phyloP scores from a whole-genome alignment of 148 eudicot species.

The Nepenthes mirabilis region DNA sequence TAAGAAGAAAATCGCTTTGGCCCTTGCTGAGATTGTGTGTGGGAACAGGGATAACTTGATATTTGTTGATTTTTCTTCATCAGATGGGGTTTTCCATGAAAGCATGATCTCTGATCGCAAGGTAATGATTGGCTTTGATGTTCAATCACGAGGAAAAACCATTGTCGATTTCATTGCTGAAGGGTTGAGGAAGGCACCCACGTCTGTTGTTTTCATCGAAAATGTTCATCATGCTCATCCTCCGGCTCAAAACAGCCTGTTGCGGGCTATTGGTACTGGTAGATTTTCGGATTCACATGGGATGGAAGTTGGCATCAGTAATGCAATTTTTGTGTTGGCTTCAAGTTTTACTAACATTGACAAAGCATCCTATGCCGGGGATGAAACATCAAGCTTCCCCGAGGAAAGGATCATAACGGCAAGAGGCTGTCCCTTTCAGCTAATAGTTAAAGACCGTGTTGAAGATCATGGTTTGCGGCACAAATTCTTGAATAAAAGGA shows the following conservation, averaged over 20 bases:
- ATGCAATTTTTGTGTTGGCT: slow-evolving; percentile 32
- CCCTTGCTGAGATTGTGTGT: slow-evolving; percentile 47
- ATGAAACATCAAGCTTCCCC: slow-evolving; percentile 11
- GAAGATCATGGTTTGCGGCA: too few species aligned
- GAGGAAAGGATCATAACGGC: slow-evolving; percentile 44
- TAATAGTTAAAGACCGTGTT: slow-evolving; percentile 24
- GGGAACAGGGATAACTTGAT: slow-evolving; percentile 35
- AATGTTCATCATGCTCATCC: slow-evolving; percentile 49
- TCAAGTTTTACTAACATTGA: slow-evolving; percentile 12
- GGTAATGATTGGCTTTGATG: slow-evolving; percentile 14
- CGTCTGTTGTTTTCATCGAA: slow-evolving; percentile 58
- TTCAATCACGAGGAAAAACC: slow-evolving; percentile 34
- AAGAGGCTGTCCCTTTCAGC: slow-evolving; percentile 37
- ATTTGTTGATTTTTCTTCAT: slow-evolving; percentile 30
- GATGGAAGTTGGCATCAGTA: slow-evolving; percentile 44
- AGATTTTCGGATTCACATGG: slow-evolving; percentile 56
- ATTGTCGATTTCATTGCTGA: slow-evolving; percentile 49
- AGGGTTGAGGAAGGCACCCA: slow-evolving; percentile 41
- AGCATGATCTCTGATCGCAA: slow-evolving; percentile 8
- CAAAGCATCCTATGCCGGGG: slow-evolving; percentile 4
- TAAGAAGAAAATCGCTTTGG: slow-evolving; percentile 44
- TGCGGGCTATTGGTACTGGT: slow-evolving; percentile 46
- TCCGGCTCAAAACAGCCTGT: slow-evolving; percentile 44
- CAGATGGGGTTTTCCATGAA: slow-evolving; percentile 3
- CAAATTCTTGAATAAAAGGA: slow-evolving; percentile 42